Evolutionary conservation across 2,329 filamentous ascomycete genomes (phyloP), one percentile per base, ranked within the genome.

Genomic region (Drechslerella dactyloides): DNA sequence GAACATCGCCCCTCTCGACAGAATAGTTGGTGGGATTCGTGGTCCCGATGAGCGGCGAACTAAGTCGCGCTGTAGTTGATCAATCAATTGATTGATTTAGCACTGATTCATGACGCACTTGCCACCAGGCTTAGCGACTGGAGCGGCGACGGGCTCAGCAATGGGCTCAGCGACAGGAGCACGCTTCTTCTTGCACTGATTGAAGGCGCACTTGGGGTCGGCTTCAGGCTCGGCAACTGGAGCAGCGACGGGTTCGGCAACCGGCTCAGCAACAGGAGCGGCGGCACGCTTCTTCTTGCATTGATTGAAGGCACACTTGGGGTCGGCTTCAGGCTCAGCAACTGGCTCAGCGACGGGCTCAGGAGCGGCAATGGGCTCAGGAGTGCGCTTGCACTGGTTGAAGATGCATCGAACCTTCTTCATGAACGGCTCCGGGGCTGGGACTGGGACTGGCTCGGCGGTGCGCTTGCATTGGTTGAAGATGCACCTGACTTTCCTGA

Each of bases 1-100:
- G 65, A 69, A 69, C 65, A 63, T 69, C 50, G 56, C 48, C 64
- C 64, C 53, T 21, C 61, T 52, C 52, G 64, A 61, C 56, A 48
- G 54, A 42, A 17, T 42, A 3, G 37, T 15, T 5, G 13, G n/a
- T 42, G 37, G 37, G 37, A 42, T 6, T 42, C 5, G 4, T 5
- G 15, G 37, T 42, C 37, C 13, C 37, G n/a, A 15, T 42, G 37
- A 33, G 27, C 27, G 8, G 37, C n/a, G 37, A 42, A 6, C n/a
- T 42, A 4, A 4, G 37, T 42, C 37, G 37, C 37, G 11, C 37
- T 42, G n/a, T 3, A 8, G 27, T 42, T 42, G 11, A 17, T 6
- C 3, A 42, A 13, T 42, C 37, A 17, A 42, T 42, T 11, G 42
- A 30, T 50, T 46, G 5, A 30, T 44, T 46, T 61, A 52, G 13